A percentile compares a stretch with the other conserved stretches of the same genome.
phyloP scores from a whole-genome alignment of 2,329 filamentous ascomycete genomes.

The Microdochium paspali region DNA sequence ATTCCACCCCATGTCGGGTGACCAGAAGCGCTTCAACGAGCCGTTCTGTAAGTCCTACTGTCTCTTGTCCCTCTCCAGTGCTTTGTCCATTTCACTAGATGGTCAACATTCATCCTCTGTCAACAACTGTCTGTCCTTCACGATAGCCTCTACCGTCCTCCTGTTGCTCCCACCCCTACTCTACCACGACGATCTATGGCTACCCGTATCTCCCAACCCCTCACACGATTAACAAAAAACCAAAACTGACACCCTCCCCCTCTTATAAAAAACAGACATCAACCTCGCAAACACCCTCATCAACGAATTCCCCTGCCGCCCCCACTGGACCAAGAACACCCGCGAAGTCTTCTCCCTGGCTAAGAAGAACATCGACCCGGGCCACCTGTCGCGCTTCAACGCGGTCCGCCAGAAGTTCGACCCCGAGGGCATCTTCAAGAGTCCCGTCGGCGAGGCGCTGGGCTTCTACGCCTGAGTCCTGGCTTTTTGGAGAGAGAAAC shows the following conservation, averaged over 20 bases:
- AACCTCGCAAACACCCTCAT: slow-evolving; percentile 34
- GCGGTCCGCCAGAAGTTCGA: slow-evolving; percentile 36
- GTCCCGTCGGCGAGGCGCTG: slow-evolving; percentile 37
- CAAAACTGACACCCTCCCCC: too few relatives aligned
- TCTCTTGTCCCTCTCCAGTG: too few relatives aligned
- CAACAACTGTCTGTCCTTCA: background rate
- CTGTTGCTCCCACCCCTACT: background rate
- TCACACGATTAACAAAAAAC: too few relatives aligned
- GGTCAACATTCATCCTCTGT: too few relatives aligned
- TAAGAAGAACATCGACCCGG: slow-evolving; percentile 35
- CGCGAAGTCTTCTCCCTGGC: slow-evolving; percentile 33
- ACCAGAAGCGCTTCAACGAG: slow-evolving; percentile 37
- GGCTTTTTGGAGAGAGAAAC: too few relatives aligned
- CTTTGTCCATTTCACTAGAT: too few relatives aligned
- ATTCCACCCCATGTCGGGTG: slow-evolving; percentile 33
- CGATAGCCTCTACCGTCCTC: background rate
- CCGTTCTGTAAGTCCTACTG: slow-evolving; percentile 31
- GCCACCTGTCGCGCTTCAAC: slow-evolving; percentile 36
- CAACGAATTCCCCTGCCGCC: slow-evolving; percentile 38
- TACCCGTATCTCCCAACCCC: too few relatives aligned
- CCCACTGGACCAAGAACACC: slow-evolving; percentile 46
- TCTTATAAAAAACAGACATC: slow-evolving; percentile 19
- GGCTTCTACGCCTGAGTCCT: slow-evolving; percentile 25
- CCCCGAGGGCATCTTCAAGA: slow-evolving; percentile 35
- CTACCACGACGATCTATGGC: slow-evolving; percentile 2